Percentiles rank a stretch among this genome's conserved stretches.
phyloP scores from a whole-genome alignment of 2,329 filamentous ascomycete genomes.

The Penicillium sp. region DNA sequence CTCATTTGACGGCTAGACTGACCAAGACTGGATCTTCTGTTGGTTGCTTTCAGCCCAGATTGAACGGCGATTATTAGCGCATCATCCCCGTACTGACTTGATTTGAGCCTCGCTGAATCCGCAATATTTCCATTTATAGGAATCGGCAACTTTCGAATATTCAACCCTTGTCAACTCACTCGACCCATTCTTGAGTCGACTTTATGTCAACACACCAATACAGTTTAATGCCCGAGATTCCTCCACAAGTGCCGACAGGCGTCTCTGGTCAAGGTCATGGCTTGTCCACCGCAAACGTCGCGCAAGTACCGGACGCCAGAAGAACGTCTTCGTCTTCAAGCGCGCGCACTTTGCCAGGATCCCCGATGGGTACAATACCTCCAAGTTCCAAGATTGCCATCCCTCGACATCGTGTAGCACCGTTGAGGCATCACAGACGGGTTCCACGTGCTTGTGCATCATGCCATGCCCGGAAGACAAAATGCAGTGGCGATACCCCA shows the following conservation, averaged over 20 bases:
- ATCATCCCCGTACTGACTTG: neutral
- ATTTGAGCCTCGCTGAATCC: neutral
- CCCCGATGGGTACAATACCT: neutral
- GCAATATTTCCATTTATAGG: neutral
- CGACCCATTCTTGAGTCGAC: neutral
- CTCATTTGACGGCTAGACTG: neutral
- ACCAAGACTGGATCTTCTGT: neutral
- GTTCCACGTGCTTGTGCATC: constrained; percentile 46
- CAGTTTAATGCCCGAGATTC: neutral
- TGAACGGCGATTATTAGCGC: neutral
- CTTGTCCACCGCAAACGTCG: neutral
- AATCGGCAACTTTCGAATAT: neutral
- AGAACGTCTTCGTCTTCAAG: constrained; percentile 6
- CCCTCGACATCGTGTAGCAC: constrained; percentile 28
- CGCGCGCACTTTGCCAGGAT: neutral
- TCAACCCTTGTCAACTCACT: neutral
- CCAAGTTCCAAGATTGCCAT: constrained; percentile 35
- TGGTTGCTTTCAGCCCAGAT: neutral
- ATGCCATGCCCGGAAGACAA: constrained; percentile 47
- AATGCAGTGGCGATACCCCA: constrained; percentile 47
- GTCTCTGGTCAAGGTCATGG: neutral
- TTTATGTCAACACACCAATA: neutral
- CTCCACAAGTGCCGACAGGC: neutral
- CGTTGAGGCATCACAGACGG: constrained; percentile 29
- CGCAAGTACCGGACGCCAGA: neutral